phyloP scores from a whole-genome alignment of 1,284 basidiomycete genomes.

The Apiotrichum veenhuisii region DNA sequence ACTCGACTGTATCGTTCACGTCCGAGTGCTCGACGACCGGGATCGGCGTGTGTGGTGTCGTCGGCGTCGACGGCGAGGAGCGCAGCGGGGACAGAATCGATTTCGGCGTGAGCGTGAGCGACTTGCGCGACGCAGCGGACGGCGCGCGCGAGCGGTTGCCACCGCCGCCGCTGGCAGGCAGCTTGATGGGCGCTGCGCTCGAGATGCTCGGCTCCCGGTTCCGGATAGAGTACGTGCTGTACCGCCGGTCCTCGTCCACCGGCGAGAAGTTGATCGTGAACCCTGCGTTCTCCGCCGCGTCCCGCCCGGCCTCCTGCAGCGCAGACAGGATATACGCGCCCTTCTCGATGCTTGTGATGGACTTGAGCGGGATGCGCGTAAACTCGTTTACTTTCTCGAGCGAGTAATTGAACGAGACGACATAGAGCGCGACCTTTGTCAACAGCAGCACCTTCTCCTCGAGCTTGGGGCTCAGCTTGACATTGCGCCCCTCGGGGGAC shows the following conservation, averaged over 20 bases:
- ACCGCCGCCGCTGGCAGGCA: not conserved
- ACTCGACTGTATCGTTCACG: slow-evolving; percentile 29
- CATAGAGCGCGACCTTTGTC: slow-evolving; percentile 62
- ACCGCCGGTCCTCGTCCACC: slow-evolving; percentile 62
- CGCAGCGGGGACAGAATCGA: not conserved
- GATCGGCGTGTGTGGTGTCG: not conserved
- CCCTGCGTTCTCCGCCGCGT: slow-evolving; percentile 78
- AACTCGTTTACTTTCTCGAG: slow-evolving; percentile 86
- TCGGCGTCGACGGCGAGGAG: not conserved
- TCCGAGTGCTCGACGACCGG: slow-evolving; percentile 19
- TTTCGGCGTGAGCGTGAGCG: not conserved
- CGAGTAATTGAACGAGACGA: slow-evolving; percentile 79
- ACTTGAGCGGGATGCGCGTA: slow-evolving; percentile 79
- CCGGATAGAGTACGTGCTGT: slow-evolving; percentile 76
- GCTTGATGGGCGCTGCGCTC: not conserved
- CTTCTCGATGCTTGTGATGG: slow-evolving; percentile 77
- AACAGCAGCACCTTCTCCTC: slow-evolving; percentile 91
- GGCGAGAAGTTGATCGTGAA: slow-evolving; percentile 73
- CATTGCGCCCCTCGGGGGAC: slow-evolving; percentile 72
- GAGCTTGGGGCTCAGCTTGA: slow-evolving; percentile 67
- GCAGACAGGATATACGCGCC: slow-evolving; percentile 76
- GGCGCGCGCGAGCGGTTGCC: slow-evolving; percentile 5
- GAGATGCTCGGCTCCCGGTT: slow-evolving; percentile 51
- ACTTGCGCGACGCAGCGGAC: not conserved
- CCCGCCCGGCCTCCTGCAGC: slow-evolving; percentile 80